These are phyloP conservation scores for Tolypocladium endophyticum DNA, from an alignment of 2,329 filamentous ascomycete species.

Conservation along the genomic window DNA sequence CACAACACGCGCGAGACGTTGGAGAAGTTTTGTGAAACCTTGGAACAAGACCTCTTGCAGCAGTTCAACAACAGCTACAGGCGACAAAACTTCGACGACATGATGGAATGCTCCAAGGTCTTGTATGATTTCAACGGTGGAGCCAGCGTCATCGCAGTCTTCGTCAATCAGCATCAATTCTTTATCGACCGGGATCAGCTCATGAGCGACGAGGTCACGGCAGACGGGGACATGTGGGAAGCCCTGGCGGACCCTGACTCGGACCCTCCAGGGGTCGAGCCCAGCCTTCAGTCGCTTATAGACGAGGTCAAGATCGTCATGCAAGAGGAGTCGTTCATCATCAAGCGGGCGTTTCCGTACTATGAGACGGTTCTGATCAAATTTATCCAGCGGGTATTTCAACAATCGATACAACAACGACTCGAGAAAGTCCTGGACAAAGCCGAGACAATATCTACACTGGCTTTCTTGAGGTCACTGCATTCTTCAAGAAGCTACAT, in stretches of 20 bases:
- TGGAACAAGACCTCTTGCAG: conserved; percentile 90
- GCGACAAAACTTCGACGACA: conserved; percentile 90
- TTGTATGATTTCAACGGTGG: conserved; percentile 94
- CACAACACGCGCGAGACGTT: conserved; percentile 77
- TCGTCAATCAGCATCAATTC: conserved; percentile 98
- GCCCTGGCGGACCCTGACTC: conserved; percentile 87
- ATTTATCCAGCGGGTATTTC: conserved; percentile 92
- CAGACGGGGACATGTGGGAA: conserved; percentile 75
- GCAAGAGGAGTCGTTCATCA: conserved; percentile 94
- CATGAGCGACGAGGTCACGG: conserved; percentile 72
- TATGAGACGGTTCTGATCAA: conserved; percentile 89
- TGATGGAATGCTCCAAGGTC: conserved; percentile 93
- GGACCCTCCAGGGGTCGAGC: conserved; percentile 83
- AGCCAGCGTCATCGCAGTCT: conserved; percentile 86
- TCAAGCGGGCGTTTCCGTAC: conserved; percentile 91
- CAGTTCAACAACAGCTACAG: conserved; percentile 98
- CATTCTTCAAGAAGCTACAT: conserved; percentile 90
- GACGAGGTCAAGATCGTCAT: conserved; percentile 94
- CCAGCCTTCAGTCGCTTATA: conserved; percentile 80
- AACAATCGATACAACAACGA: conserved; percentile 94
- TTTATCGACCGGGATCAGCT: conserved; percentile 95
- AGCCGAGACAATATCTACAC: conserved; percentile 78
- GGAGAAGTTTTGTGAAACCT: conserved; percentile 90
- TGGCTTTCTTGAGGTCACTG: conserved; percentile 82
- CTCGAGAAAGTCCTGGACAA: conserved; percentile 94